These are phyloP conservation scores for Rugonectria rugulosa DNA, from an alignment of 2,329 filamentous ascomycete species.

Conservation along the genomic window DNA sequence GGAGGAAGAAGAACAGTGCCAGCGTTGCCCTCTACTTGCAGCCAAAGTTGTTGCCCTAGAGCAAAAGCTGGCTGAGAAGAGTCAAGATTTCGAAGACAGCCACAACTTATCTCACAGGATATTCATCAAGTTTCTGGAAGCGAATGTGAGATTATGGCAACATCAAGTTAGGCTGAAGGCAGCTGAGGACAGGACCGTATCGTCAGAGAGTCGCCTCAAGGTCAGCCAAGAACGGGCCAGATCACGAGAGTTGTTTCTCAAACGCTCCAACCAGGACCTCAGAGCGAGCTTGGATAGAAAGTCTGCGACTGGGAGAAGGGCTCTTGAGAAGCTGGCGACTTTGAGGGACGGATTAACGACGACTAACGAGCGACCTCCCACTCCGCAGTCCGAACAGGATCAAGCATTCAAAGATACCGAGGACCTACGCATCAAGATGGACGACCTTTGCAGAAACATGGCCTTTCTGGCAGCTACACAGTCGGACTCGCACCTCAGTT, in stretches of 20 bases:
- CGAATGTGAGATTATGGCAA: background rate
- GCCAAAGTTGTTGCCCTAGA: background rate
- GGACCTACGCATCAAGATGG: background rate
- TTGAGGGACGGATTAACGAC: background rate
- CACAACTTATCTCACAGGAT: background rate
- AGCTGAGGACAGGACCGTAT: background rate
- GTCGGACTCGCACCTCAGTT: background rate
- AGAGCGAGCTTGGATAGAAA: background rate
- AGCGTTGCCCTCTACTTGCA: background rate
- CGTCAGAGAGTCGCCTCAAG: background rate
- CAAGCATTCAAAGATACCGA: background rate
- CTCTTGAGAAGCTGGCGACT: background rate
- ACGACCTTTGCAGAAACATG: background rate
- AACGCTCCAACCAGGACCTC: background rate
- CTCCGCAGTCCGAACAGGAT: background rate
- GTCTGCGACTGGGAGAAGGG: background rate
- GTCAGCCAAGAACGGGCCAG: background rate
- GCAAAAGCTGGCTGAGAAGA: background rate
- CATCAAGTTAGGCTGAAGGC: background rate
- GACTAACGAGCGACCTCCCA: background rate
- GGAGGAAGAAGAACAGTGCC: background rate
- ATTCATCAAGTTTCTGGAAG: background rate
- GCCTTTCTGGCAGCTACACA: background rate
- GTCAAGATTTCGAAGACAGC: background rate
- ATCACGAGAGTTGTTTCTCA: background rate